These are phyloP conservation scores for Xylaria sp. DNA, from an alignment of 2,329 filamentous ascomycete genomes.

Conservation along the genomic window DNA sequence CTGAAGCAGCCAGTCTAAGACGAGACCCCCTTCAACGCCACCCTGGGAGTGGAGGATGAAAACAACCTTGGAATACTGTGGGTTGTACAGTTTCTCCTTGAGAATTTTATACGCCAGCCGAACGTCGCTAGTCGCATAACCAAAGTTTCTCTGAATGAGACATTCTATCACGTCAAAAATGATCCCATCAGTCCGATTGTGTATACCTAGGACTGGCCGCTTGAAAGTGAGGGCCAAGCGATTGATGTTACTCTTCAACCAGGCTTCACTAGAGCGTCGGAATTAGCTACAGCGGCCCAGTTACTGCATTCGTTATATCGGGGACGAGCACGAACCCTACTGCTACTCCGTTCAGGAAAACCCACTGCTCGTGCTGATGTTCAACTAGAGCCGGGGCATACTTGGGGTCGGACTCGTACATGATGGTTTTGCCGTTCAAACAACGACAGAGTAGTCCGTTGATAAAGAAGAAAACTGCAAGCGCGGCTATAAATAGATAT, in stretches of 20 bases:
- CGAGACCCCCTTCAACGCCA: constrained; percentile 73
- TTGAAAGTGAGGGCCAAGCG: constrained; percentile 74
- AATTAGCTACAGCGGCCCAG: constrained; percentile 16
- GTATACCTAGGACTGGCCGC: constrained; percentile 72
- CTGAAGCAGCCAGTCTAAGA: constrained; percentile 77
- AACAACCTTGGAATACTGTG: constrained; percentile 69
- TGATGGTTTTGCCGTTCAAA: constrained; percentile 57
- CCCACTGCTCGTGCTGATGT: constrained; percentile 72
- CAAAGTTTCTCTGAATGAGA: constrained; percentile 75
- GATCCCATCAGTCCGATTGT: constrained; percentile 76
- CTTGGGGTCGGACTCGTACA: constrained; percentile 58
- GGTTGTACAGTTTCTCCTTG: constrained; percentile 67
- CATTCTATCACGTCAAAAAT: constrained; percentile 80
- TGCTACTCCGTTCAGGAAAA: constrained; percentile 79
- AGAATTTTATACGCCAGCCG: constrained; percentile 66
- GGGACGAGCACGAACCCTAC: constrained; percentile 54
- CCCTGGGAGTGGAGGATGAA: constrained; percentile 81
- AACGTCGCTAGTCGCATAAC: constrained; percentile 73
- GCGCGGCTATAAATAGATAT: constrained; percentile 50
- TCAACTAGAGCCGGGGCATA: constrained; percentile 56
- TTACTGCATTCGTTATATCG: not conserved
- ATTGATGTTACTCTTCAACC: constrained; percentile 74
- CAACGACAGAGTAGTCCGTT: constrained; percentile 59
- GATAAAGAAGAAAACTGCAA: constrained; percentile 52
- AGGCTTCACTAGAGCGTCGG: constrained; percentile 56